These are phyloP conservation scores for Clonostachys solani DNA, from an alignment of 2,329 filamentous ascomycete species.

Conservation along the genomic window DNA sequence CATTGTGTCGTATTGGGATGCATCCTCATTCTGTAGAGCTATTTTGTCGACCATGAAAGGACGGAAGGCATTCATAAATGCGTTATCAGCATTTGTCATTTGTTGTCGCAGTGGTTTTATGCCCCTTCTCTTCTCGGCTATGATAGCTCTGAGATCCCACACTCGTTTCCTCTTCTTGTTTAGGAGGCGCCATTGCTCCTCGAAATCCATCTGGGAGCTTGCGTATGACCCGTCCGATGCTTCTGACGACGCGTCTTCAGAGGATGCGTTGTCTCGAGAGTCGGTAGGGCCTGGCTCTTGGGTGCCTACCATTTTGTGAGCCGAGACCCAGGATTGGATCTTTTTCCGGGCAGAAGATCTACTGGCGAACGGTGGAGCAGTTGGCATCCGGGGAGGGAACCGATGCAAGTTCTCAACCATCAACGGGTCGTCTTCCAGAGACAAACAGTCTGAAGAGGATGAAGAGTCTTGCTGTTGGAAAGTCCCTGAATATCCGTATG, in stretches of 20 bases:
- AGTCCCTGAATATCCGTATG: no score
- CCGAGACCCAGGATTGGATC: neutral
- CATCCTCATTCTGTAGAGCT: slow-evolving; percentile 9
- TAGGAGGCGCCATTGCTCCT: slow-evolving; percentile 26
- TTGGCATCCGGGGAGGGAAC: slow-evolving; percentile 1
- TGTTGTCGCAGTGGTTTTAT: slow-evolving; percentile 21
- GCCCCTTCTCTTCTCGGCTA: slow-evolving; percentile 22
- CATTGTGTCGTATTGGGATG: slow-evolving; percentile 16
- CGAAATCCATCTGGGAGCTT: slow-evolving; percentile 20
- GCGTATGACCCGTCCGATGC: slow-evolving; percentile 7
- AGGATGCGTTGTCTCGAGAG: neutral
- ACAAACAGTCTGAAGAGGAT: neutral
- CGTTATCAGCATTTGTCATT: slow-evolving; percentile 30
- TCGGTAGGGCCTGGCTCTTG: neutral
- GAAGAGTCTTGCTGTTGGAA: neutral
- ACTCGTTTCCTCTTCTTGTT: slow-evolving; percentile 23
- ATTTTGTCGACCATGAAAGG: slow-evolving; percentile 24
- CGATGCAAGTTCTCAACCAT: neutral
- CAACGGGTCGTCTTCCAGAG: neutral
- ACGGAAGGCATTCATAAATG: slow-evolving; percentile 31
- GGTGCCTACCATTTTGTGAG: neutral
- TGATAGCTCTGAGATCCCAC: slow-evolving; percentile 19
- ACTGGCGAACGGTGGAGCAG: neutral
- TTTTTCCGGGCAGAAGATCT: neutral
- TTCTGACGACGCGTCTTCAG: neutral